Evolutionary conservation across 768 basidiomycete species (phyloP), one percentile per base, ranked within the genome.

Genomic region (Termitomyces sp.): DNA sequence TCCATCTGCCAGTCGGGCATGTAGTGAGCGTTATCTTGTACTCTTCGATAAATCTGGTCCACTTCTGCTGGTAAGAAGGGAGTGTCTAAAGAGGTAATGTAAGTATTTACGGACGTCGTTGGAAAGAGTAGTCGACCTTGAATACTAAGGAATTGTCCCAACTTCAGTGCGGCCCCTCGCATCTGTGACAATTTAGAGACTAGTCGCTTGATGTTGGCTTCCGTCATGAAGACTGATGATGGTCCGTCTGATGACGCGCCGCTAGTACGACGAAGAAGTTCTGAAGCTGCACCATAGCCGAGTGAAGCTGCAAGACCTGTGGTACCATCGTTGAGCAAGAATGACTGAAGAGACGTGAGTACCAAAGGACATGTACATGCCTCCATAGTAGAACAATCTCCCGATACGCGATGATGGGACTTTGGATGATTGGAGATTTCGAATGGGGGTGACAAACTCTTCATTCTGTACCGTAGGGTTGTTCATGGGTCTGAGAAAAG

Each of bases 1-100:
- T 95, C 90, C 86, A 98, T 90, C 69, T n/a, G n/a, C n/a, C n/a
- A n/a, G n/a, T n/a, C n/a, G n/a, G n/a, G n/a, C n/a, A n/a, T n/a
- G n/a, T n/a, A 98, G 70, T 99, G 93, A 1, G 96, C 96, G 63
- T 88, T 86, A 62, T 96, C 92, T 68, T 98, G 96, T 0, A 99
- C 95, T 29, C 88, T 78, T 51, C 93, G 83, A 64, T 98, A 86
- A 31, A 99, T 88, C 54, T n/a, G n/a, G n/a, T n/a, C n/a, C n/a
- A n/a, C n/a, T n/a, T n/a, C n/a, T n/a, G n/a, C n/a, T n/a, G n/a
- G n/a, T n/a, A n/a, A n/a, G n/a, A n/a, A n/a, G n/a, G n/a, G n/a
- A n/a, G n/a, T n/a, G n/a, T n/a, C n/a, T n/a, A n/a, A n/a, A n/a
- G n/a, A n/a, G n/a, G n/a, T n/a, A n/a, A n/a, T n/a, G n/a, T n/a